Base-by-base conservation (phyloP, 1,139 yeast species). In the Lodderomyces metapsilosis region DNA sequence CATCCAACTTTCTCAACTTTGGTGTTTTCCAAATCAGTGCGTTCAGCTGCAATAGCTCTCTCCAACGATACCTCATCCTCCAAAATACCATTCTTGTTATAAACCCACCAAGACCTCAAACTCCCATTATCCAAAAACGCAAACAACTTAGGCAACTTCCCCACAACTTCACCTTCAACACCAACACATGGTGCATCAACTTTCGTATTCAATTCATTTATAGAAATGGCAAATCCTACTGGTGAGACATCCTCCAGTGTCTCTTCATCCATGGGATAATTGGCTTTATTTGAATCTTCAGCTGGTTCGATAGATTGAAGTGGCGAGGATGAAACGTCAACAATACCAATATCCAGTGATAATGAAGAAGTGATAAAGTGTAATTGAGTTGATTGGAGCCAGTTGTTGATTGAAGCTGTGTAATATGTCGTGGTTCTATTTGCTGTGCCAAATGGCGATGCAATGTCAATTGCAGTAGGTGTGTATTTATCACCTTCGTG, bases 211-310 rank as follows among this genome's bases (percentile, higher is more conserved):
- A 59, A 56, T 4, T 78, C 65, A 5, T 74, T 64, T 12, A 81
- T 53, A 55, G 87, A 95, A 3, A 87, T 40, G 0, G 77, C 80
- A 25, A 85, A 51, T 2, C 96, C 96, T 16, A 85, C 64, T 0
- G 91, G 81, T 1, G 86, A 76, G 5, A 85, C 75, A 54, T 87
- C 95, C 39, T 78, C 84, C 31, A 76, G 79, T 0, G 82, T 64
- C 1, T 74, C 82, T 12, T 78, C 82, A 55, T 77, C 78, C 49
- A 87, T 66, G 1, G 96, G 95, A 48, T 87, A 68, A 11, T 77
- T 75, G 0, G 95, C 92, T 40, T 86, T 72, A 49, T 78, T 79
- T 3, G 82, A 68, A 54, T 88, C 96, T 51, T 84, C 86, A 3
- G 74, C 41, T 32, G 44, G 50, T 2, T 37, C 42, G 11, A 45